These are phyloP conservation scores for Mycena sp. DNA, from an alignment of 1,284 basidiomycete genomes.

Conservation along the genomic window DNA sequence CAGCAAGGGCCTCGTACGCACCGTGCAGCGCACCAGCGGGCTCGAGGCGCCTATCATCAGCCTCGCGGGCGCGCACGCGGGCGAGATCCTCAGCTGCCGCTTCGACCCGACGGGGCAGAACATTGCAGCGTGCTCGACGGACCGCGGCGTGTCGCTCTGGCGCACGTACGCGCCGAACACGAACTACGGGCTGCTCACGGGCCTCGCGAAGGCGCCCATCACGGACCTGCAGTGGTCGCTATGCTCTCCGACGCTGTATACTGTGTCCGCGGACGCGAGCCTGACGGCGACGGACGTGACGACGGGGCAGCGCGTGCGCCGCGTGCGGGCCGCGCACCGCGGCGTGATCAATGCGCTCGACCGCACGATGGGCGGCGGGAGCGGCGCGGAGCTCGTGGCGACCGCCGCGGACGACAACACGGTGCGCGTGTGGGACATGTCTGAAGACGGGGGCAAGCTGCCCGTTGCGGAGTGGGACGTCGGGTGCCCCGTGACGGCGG, in stretches of 20 bases:
- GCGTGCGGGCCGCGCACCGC: conserved; percentile 86
- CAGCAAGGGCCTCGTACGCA: conserved; percentile 78
- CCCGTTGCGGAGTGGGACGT: conserved; percentile 84
- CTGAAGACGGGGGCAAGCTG: conserved; percentile 78
- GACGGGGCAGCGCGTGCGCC: conserved; percentile 79
- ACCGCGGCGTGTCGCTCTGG: conserved; percentile 82
- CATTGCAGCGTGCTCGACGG: conserved; percentile 81
- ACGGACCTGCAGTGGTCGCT: conserved; percentile 40
- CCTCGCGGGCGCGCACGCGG: conserved; percentile 64
- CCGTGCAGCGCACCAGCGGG: conserved; percentile 53
- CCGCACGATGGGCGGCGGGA: conserved; percentile 81
- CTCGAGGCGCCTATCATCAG: conserved; percentile 85
- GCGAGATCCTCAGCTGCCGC: conserved; percentile 79
- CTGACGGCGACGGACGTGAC: conserved; percentile 79
- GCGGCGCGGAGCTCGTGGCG: conserved; percentile 84
- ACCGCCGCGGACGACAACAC: conserved; percentile 91
- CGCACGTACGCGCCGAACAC: conserved; percentile 82
- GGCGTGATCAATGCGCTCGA: conserved; percentile 92
- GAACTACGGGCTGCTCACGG: conserved; percentile 79
- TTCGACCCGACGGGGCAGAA: conserved; percentile 86
- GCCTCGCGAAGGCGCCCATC: conserved; percentile 62
- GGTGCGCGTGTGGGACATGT: conserved; percentile 90
- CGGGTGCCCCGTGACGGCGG: conserved; percentile 90
- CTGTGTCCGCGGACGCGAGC: conserved; percentile 86
- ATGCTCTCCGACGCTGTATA: conserved; percentile 75